A percentile compares a stretch with the other conserved stretches of the same genome.
These are phyloP conservation scores for Kokia cookei DNA, from an alignment of 441 rosid genomes.

Conservation along the genomic window DNA sequence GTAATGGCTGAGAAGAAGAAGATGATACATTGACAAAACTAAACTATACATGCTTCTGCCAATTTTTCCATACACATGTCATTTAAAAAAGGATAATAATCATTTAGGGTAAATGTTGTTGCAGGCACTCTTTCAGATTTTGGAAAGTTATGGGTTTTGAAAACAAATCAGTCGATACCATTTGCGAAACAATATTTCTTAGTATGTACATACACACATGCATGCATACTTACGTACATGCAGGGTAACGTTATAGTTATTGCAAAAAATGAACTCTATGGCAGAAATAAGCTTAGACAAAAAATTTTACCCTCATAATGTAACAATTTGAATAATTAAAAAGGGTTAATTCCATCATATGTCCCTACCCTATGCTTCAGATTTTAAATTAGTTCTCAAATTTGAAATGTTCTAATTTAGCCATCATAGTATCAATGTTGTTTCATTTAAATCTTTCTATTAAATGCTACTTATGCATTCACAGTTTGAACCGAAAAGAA, in stretches of 20 bases:
- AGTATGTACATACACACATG: slow-evolving; percentile 2
- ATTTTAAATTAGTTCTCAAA: no score
- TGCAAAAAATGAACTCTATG: neutral
- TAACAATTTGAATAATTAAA: no score
- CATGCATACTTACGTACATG: neutral
- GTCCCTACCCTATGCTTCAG: no score
- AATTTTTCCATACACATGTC: slow-evolving; percentile 23
- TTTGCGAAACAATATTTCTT: slow-evolving; percentile 70
- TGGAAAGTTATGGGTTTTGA: slow-evolving; percentile 90
- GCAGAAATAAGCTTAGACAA: no score
- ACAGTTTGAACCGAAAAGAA: no score
- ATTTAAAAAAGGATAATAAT: slow-evolving; percentile 26
- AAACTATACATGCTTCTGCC: slow-evolving; percentile 32
- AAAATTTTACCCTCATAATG: no score
- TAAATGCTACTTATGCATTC: no score
- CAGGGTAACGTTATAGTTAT: neutral
- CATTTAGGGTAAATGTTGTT: slow-evolving; percentile 37
- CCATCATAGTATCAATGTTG: no score
- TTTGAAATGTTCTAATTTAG: no score
- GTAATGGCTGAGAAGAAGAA: slow-evolving; percentile 17
- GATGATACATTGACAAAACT: slow-evolving; percentile 40
- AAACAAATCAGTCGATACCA: slow-evolving; percentile 93
- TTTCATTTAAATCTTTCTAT: no score
- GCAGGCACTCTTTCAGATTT: slow-evolving; percentile 69
- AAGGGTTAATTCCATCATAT: no score